These are phyloP conservation scores for Penicillium sp. DNA, from an alignment of 2,329 filamentous ascomycete genomes.

Conservation along the genomic window DNA sequence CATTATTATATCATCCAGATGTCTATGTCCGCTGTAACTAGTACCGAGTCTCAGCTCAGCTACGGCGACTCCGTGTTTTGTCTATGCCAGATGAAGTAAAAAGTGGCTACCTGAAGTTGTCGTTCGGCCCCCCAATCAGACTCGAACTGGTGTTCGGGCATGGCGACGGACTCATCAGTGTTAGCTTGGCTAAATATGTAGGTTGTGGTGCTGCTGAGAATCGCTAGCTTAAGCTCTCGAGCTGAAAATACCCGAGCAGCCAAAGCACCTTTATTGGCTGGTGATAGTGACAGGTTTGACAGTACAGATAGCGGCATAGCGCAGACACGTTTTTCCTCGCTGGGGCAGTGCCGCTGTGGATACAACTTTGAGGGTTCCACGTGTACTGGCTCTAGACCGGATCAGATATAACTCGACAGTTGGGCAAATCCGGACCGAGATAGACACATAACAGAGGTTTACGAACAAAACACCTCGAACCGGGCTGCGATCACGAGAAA, in stretches of 20 bases:
- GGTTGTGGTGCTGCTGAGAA: slow-evolving; percentile 8
- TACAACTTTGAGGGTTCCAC: neutral
- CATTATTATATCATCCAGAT: slow-evolving; percentile 1
- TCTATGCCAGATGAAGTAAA: slow-evolving; percentile 3
- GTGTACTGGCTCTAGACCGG: neutral
- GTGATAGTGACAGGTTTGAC: neutral
- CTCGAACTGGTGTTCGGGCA: slow-evolving; percentile 5
- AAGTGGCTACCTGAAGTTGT: neutral
- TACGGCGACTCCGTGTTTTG: slow-evolving; percentile 8
- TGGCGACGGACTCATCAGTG: neutral
- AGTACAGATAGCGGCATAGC: neutral
- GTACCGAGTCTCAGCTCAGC: slow-evolving; percentile 1
- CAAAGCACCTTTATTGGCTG: neutral
- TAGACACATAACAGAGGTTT: neutral
- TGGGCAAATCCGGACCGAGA: neutral
- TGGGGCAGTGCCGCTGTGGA: neutral
- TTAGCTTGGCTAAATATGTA: neutral
- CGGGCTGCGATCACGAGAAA: neutral
- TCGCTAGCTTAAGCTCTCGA: neutral
- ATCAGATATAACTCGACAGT: neutral
- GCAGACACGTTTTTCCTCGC: neutral
- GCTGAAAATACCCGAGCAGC: neutral
- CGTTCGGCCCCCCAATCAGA: neutral
- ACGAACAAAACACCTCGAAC: neutral
- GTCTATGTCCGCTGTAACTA: neutral